These are phyloP conservation scores for Zygotorulaspora florentina DNA, from an alignment of 805 yeast genomes.

Conservation along the genomic window DNA sequence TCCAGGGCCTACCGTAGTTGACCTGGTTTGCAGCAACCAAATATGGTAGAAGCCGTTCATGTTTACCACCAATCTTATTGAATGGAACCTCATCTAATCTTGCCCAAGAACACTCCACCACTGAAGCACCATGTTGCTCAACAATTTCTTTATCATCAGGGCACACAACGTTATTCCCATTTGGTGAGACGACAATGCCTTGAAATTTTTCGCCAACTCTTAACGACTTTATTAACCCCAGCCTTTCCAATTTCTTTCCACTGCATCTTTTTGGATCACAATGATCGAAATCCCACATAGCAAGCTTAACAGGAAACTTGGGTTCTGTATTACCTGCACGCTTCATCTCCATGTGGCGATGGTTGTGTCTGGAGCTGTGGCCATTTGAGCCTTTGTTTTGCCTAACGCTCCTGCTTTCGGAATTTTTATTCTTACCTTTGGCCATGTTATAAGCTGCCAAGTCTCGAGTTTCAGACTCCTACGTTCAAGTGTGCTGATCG, in stretches of 20 bases:
- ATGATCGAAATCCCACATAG: conserved; percentile 99
- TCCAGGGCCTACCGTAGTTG: conserved; percentile 95
- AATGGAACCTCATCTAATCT: conserved; percentile 96
- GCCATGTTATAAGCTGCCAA: conserved; percentile 26
- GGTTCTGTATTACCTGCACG: conserved; percentile 26
- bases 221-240: conserved; percentile 74
- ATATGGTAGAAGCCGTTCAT: conserved; percentile 85
- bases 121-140: conserved; percentile 85
- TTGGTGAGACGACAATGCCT: conserved; percentile 90
- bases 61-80: conserved; percentile 81
- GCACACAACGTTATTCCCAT: conserved; percentile 84
- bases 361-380: conserved; percentile 52
- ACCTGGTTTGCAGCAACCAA: conserved; percentile 96
- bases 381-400: conserved; percentile 48
- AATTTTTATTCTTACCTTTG: conserved; percentile 45
- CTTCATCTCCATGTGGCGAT: conserved; percentile 39
- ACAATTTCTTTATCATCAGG: conserved; percentile 80
- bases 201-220: conserved; percentile 91
- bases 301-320: conserved; percentile 76
- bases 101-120: conserved; percentile 99
- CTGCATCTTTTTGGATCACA: conserved; percentile 98
- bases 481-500: not conserved
- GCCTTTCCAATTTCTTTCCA: conserved; percentile 86
- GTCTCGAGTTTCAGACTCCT: not conserved
- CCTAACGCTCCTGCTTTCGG: conserved; percentile 37